Conservation (phyloP, 2,329 filamentous ascomycete genomes). For the Colletotrichum gloeosporioides region DNA sequence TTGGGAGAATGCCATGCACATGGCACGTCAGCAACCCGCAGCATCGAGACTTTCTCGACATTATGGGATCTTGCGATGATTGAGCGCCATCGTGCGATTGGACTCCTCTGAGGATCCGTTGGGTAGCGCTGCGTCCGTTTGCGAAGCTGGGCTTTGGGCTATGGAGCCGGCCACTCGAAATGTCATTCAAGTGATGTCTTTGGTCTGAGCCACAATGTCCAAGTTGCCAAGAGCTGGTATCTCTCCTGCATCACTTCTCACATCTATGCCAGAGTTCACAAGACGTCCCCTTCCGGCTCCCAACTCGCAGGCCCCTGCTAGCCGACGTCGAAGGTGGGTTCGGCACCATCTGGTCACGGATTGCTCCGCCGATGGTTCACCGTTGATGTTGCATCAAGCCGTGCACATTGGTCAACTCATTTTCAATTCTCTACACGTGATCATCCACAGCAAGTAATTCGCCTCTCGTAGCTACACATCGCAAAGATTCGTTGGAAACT, state of each 20-base stretch:
- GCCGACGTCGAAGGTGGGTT: background rate
- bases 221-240: background rate
- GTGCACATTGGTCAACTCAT: background rate
- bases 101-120: background rate
- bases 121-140: background rate
- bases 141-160: background rate
- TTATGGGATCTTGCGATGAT: background rate
- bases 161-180: background rate
- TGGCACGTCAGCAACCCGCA: background rate
- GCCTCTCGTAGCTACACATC: background rate
- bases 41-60: background rate
- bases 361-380: background rate
- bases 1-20: background rate
- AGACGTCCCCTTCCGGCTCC: background rate
- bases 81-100: background rate
- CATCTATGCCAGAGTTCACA: background rate
- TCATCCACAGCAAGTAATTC: background rate
- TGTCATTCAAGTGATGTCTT: background rate
- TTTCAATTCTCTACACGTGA: background rate
- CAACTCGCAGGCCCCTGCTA: background rate
- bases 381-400: background rate
- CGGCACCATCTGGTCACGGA: background rate
- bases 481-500: background rate
- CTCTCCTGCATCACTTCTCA: background rate
- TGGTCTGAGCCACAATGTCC: background rate